A percentile compares a stretch with the other conserved stretches of the same genome.
Evolutionary conservation across 2,329 filamentous ascomycete species (phyloP).

Genomic region (Fusarium aywerte): DNA sequence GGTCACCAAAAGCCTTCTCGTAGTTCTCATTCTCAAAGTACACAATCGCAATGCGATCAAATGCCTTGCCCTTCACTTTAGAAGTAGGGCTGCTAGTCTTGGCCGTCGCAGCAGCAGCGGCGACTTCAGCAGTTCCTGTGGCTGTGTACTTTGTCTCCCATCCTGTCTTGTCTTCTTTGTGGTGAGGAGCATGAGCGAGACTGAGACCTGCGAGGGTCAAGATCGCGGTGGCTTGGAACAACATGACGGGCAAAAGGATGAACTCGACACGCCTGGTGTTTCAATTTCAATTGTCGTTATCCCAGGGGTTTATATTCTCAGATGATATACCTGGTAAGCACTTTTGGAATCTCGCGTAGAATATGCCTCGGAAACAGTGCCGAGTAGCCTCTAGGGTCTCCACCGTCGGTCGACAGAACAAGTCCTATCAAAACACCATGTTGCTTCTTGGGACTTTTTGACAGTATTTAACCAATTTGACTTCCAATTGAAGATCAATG

Average conservation of each 20-base stretch:
- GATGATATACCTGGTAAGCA: background rate
- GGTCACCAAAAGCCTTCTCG: constrained; percentile 70
- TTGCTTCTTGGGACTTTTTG: background rate
- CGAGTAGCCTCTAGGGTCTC: background rate
- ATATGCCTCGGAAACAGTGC: constrained; percentile 17
- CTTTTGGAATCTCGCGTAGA: background rate
- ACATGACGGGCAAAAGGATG: constrained; percentile 6
- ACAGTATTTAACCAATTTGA: background rate
- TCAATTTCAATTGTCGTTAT: background rate
- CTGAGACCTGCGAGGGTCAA: constrained; percentile 46
- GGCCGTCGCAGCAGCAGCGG: constrained; percentile 68
- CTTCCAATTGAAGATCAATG: constrained; percentile 24
- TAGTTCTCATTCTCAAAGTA: constrained; percentile 84
- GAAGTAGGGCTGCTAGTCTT: constrained; percentile 69
- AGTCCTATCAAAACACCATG: background rate
- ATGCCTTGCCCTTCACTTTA: constrained; percentile 75
- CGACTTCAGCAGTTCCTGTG: constrained; percentile 62
- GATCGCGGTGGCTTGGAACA: constrained; percentile 37
- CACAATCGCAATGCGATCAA: constrained; percentile 77
- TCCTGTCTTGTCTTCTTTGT: constrained; percentile 19
- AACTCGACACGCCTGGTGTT: background rate
- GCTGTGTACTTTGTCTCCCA: constrained; percentile 61
- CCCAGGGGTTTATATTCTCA: background rate
- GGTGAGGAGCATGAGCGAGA: constrained; percentile 32
- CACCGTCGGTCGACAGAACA: constrained; percentile 20